These are phyloP conservation scores for Boletellus ananas DNA, from an alignment of 768 basidiomycete genomes.

Conservation along the genomic window DNA sequence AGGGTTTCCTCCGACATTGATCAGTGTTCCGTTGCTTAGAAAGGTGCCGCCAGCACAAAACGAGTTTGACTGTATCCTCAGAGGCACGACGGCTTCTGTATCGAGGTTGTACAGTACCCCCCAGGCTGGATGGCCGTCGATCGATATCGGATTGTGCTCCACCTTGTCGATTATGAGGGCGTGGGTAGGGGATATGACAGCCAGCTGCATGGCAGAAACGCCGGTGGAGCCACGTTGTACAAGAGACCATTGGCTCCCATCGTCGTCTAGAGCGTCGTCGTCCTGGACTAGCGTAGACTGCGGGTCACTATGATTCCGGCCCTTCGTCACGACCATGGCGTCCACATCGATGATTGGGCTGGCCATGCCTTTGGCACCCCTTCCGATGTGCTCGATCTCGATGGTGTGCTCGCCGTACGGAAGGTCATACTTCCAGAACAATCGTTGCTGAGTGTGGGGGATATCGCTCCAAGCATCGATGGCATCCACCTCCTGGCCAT, in stretches of 20 bases:
- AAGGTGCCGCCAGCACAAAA: slow-evolving; percentile 85
- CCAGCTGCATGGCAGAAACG: slow-evolving; percentile 75
- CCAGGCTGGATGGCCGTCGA: slow-evolving; percentile 80
- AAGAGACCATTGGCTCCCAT: slow-evolving; percentile 47
- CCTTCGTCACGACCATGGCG: slow-evolving; percentile 62
- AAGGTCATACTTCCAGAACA: slow-evolving; percentile 60
- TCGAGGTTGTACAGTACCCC: slow-evolving; percentile 68
- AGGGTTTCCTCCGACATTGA: slow-evolving; percentile 81
- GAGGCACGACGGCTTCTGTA: slow-evolving; percentile 56
- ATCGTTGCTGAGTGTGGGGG: slow-evolving; percentile 52
- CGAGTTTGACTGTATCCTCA: slow-evolving; percentile 71
- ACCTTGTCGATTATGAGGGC: slow-evolving; percentile 80
- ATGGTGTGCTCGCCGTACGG: slow-evolving; percentile 51
- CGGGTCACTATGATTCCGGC: slow-evolving; percentile 13
- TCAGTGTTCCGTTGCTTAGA: slow-evolving; percentile 68
- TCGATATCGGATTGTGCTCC: slow-evolving; percentile 74
- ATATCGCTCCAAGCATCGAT: slow-evolving; percentile 44
- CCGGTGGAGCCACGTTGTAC: slow-evolving; percentile 67
- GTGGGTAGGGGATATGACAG: slow-evolving; percentile 63
- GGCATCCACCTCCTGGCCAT: slow-evolving; percentile 43
- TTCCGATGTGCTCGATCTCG: slow-evolving; percentile 57
- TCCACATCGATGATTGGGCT: slow-evolving; percentile 50
- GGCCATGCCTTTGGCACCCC: slow-evolving; percentile 33
- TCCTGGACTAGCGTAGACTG: background rate
- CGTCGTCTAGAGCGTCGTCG: background rate